Conservation (phyloP, 1,284 basidiomycete species). For the Trichosporon faecale region DNA sequence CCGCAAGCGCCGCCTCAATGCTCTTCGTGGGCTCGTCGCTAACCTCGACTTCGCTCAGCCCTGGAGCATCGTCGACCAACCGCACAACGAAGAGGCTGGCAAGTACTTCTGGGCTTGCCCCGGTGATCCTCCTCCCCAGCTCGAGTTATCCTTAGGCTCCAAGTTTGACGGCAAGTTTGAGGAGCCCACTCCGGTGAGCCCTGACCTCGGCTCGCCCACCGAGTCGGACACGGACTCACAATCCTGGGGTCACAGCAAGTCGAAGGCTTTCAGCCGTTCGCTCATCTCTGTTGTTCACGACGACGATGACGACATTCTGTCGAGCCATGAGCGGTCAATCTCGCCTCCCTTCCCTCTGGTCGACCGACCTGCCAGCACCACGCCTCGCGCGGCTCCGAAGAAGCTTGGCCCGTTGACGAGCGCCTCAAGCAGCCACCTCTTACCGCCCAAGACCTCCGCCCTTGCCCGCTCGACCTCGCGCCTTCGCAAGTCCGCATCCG, state of each 20-base stretch:
- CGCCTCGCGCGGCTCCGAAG: background rate
- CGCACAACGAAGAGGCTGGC: constrained; percentile 1
- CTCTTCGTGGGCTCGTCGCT: constrained; percentile 41
- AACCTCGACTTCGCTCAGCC: constrained; percentile 46
- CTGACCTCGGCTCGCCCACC: background rate
- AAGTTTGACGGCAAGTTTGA: constrained; percentile 19
- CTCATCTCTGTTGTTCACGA: constrained; percentile 16
- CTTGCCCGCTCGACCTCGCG: constrained; percentile 6
- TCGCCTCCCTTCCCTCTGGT: constrained; percentile 13
- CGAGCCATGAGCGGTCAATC: constrained; percentile 9
- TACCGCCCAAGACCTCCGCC: constrained; percentile 1
- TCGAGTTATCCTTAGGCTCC: constrained; percentile 20
- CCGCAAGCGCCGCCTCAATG: constrained; percentile 36
- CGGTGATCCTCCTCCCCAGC: constrained; percentile 15
- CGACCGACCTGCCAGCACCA: constrained; percentile 1
- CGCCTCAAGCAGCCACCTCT: background rate
- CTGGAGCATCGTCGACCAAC: constrained; percentile 33
- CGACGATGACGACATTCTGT: background rate
- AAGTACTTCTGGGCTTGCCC: constrained; percentile 26
- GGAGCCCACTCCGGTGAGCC: background rate
- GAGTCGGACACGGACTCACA: background rate
- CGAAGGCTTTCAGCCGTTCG: constrained; percentile 14
- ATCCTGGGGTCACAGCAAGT: background rate
- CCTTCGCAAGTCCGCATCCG: constrained; percentile 16
- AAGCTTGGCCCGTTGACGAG: background rate